Percentiles rank a stretch among this genome's conserved stretches.
These are phyloP conservation scores for Carallia brachiata DNA, from an alignment of 345 rosid species.

Conservation along the genomic window DNA sequence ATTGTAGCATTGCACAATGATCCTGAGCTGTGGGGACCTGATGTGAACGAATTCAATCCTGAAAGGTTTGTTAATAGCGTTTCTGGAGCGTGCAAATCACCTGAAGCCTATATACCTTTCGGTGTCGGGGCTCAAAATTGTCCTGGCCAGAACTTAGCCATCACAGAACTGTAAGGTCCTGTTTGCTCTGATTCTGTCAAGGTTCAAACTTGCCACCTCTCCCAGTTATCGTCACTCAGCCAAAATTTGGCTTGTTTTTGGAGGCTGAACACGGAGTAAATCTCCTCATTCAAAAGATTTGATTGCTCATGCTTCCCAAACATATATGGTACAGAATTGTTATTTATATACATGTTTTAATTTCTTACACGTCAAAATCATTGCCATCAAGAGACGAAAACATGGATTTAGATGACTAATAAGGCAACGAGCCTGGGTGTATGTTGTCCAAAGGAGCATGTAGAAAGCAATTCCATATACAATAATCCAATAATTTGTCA, in stretches of 20 bases:
- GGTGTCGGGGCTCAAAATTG: conserved; percentile 35
- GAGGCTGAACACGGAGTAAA: conserved; percentile 43
- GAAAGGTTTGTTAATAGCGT: conserved; percentile 16
- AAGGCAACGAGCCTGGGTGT: too few relatives aligned
- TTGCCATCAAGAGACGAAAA: too few relatives aligned
- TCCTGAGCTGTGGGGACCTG: conserved; percentile 21
- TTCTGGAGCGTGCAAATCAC: conserved; percentile 13
- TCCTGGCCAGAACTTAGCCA: conserved; percentile 51
- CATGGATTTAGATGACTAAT: too few relatives aligned
- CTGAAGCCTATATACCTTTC: not conserved
- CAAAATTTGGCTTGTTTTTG: conserved; percentile 34
- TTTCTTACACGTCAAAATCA: too few relatives aligned
- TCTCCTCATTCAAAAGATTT: conserved; percentile 32
- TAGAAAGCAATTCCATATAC: too few relatives aligned
- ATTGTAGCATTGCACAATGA: not conserved
- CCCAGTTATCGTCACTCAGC: conserved; percentile 33
- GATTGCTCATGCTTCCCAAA: not conserved
- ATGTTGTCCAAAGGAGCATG: too few relatives aligned
- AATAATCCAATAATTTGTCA: too few relatives aligned
- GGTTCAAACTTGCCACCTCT: conserved; percentile 40
- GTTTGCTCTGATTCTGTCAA: conserved; percentile 24
- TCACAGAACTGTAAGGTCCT: conserved; percentile 46
- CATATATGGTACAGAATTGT: too few relatives aligned
- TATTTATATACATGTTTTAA: too few relatives aligned
- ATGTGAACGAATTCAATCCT: conserved; percentile 13